Conservation (phyloP, 148 eudicot species). For the Talinum fruticosum region DNA sequence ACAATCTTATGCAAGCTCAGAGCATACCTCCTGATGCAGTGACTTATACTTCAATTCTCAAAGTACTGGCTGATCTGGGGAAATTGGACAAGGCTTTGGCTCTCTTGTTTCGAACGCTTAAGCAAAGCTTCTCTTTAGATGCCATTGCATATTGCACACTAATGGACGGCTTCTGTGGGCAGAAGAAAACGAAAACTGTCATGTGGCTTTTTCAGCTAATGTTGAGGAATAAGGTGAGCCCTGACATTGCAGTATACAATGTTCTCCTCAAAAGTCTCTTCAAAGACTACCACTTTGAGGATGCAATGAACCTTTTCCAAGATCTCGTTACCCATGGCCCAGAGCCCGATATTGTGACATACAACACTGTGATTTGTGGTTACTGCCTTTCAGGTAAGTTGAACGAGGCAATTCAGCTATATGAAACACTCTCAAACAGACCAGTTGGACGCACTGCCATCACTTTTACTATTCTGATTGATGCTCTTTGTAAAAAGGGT, state of each 20-base stretch:
- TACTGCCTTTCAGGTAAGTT: conserved; percentile 43
- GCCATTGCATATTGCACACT: conserved; percentile 53
- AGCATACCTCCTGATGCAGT: conserved; percentile 38
- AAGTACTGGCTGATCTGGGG: conserved; percentile 33
- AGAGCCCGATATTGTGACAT: conserved; percentile 57
- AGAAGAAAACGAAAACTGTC: conserved; percentile 32
- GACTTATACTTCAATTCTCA: conserved; percentile 50
- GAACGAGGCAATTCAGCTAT: conserved; percentile 47
- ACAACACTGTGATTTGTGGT: conserved; percentile 57
- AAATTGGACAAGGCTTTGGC: conserved; percentile 31
- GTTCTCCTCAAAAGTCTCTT: conserved; percentile 47
- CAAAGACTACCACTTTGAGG: conserved; percentile 29
- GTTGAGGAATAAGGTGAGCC: conserved; percentile 35
- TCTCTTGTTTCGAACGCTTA: conserved; percentile 47
- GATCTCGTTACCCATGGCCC: conserved; percentile 41
- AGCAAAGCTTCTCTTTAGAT: conserved; percentile 37
- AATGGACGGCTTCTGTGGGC: conserved; percentile 48
- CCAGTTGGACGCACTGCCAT: conserved; percentile 33
- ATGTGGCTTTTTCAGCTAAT: conserved; percentile 42
- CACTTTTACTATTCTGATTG: conserved; percentile 50
- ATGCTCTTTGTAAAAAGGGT: conserved; percentile 53
- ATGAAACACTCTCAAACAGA: conserved; percentile 31
- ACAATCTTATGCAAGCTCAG: conserved; percentile 31
- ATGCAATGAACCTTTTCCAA: conserved; percentile 33
- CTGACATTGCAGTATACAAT: conserved; percentile 56